Evolutionary conservation across 2,329 filamentous ascomycete genomes (phyloP).

Genomic region (Peltaster fructicola): DNA sequence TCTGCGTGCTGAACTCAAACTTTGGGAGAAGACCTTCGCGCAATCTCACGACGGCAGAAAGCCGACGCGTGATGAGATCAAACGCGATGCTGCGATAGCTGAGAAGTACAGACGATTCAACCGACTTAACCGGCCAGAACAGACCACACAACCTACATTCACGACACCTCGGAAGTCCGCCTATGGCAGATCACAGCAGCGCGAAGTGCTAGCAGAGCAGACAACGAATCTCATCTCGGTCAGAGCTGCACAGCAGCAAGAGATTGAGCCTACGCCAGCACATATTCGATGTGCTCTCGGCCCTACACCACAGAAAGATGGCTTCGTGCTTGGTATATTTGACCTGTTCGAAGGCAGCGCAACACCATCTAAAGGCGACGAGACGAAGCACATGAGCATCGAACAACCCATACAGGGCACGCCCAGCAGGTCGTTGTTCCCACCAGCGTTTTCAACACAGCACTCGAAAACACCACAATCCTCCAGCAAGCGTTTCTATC

Average conservation of each 20-base stretch:
- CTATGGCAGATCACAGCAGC: slow-evolving; percentile 1
- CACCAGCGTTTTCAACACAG: too few relatives aligned
- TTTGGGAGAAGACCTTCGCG: slow-evolving; percentile 55
- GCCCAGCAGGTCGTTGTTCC: slow-evolving; percentile 20
- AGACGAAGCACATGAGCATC: slow-evolving; percentile 15
- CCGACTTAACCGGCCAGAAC: slow-evolving; percentile 25
- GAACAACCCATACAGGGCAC: slow-evolving; percentile 21
- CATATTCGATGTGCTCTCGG: slow-evolving; percentile 32
- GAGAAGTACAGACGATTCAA: slow-evolving; percentile 65
- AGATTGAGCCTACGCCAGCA: slow-evolving; percentile 18
- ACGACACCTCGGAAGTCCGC: slow-evolving; percentile 4
- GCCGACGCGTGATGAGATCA: slow-evolving; percentile 58
- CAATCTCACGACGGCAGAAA: slow-evolving; percentile 46
- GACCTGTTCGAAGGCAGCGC: slow-evolving; percentile 36
- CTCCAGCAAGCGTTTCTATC: slow-evolving; percentile 40
- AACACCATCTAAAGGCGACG: slow-evolving; percentile 9
- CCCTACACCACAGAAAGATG: slow-evolving; percentile 65
- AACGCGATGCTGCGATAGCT: slow-evolving; percentile 50
- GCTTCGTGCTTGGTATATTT: slow-evolving; percentile 59
- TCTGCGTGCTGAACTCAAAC: slow-evolving; percentile 53
- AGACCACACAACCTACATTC: slow-evolving; percentile 10
- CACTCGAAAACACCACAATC: slow-evolving; percentile 32
- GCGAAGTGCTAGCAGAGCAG: slow-evolving; percentile 10
- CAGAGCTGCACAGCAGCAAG: slow-evolving; percentile 8
- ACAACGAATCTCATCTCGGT: slow-evolving; percentile 4